Percentiles rank a stretch among this genome's conserved stretches.
These are phyloP conservation scores for Cutaneotrichosporon sp. DNA, from an alignment of 1,284 basidiomycete genomes.

Conservation along the genomic window DNA sequence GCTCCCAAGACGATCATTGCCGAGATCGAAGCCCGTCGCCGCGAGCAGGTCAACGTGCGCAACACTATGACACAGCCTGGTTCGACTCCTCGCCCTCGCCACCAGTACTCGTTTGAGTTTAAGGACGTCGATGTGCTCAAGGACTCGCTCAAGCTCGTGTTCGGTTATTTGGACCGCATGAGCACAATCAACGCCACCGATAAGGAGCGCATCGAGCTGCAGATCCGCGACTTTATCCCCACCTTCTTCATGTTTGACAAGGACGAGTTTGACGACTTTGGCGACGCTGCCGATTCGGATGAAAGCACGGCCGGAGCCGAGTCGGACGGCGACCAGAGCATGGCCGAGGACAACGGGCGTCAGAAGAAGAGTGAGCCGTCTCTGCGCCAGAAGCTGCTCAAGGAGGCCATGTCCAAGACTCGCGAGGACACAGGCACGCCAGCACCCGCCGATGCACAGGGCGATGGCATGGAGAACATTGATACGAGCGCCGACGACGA, in stretches of 20 bases:
- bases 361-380: constrained; percentile 56
- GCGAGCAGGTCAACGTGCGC: constrained; percentile 70
- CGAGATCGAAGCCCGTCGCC: constrained; percentile 79
- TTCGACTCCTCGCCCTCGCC: constrained; percentile 44
- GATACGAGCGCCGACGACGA: constrained; percentile 50
- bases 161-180: constrained; percentile 84
- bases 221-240: constrained; percentile 82
- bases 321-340: constrained; percentile 53
- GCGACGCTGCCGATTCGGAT: constrained; percentile 60
- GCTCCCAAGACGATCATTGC: constrained; percentile 84
- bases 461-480: constrained; percentile 28
- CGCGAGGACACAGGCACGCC: constrained; percentile 45
- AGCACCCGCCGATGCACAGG: constrained; percentile 15
- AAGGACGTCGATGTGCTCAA: constrained; percentile 76
- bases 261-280: constrained; percentile 75
- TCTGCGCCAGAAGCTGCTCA: constrained; percentile 72
- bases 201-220: constrained; percentile 77
- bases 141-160: constrained; percentile 85
- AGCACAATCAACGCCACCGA: constrained; percentile 72
- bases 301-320: constrained; percentile 65
- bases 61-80: constrained; percentile 70
- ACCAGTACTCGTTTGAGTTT: constrained; percentile 79
- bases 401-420: constrained; percentile 65
- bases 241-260: constrained; percentile 73
- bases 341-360: constrained; percentile 51